Evolutionary conservation across 1,284 basidiomycete genomes (phyloP), one percentile per base, ranked within the genome.

Genomic region (Laetiporus sulphureus): DNA sequence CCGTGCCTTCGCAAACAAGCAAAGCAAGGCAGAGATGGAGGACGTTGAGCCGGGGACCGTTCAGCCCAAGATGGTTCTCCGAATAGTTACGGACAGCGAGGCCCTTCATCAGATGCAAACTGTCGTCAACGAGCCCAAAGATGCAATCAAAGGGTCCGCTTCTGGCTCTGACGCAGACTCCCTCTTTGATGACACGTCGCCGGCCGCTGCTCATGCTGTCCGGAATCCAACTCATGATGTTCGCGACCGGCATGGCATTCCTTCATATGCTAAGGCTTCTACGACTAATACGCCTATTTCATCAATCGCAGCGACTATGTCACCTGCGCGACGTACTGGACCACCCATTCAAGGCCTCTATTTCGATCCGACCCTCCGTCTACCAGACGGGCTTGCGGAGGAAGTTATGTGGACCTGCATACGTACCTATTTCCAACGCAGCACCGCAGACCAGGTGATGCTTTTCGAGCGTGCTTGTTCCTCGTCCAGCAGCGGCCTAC

Each of bases 401-500:
- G 56, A 65, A 2, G 63, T 81, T n/a, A 58, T 72, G 40, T 56
- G 61, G 11, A 72, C 71, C 40, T 83, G 82, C 60, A 66, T 77
- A 56, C 56, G 61, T 4, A 68, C 67, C 4, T 87, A 82, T 56
- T 87, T 88, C 55, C 56, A 57, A 4, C 57, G 58, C 18, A 63
- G 62, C 11, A 53, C 64, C 32, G 65, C 73, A 32, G 84, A 88
- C 54, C 84, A 88, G 57, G 71, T 84, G 42, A 89, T 89, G 87
- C 70, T 89, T 11, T 90, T 90, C 52, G 79, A 77, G 38, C 72
- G 77, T 32, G 64, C 59, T 54, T 37, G 41, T 7, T 24, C 45
- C 12, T 10, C 40, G 24, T 25, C 33, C 15, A 18, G 10, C 21
- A 41, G 41, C 37, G 71, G 73, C 16, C 63, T 87, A 7, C 84